Base-by-base conservation (phyloP, 257 asterid species). In the Nemophila menziesii region DNA sequence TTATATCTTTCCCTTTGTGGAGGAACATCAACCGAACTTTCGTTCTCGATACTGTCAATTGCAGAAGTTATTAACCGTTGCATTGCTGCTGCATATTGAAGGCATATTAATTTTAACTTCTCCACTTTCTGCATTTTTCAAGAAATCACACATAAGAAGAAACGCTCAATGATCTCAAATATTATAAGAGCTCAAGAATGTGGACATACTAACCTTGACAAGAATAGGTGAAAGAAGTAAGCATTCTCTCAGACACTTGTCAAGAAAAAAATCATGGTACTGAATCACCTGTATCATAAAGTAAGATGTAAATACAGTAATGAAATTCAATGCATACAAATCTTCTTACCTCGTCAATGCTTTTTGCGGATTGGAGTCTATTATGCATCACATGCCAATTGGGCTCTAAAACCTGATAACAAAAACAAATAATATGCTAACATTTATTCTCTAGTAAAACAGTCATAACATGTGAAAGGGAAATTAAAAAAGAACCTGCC, bases 371-470 rank as follows among this genome's bases (percentile, higher is more conserved):
- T 70, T 84, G 96, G 60, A 89, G 93, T 66, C 90, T 80, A 67
- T 44, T 79, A 52, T 72, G 82, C 96, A 89, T 76, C 65, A 84
- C 70, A 55, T 89, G 98, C 96, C 96, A 89, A 70, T 80, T 89
- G 20, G 94, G 98, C 77, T 89, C 98, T 55, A 89, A 60, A 71
- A 89, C 98, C 98, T 89, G 79, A 60, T 2, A 66, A 43, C 24
- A 16, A 14, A 37, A 44, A 2, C 22, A 19, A 16, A 9, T 5
- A 0, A 38, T 20, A 17, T 13, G n/a, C 43, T n/a, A 19, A 14
- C 18, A 20, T 2, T 11, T n/a, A 1, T 17, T 9, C 48, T 18
- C 33, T 34, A 9, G 5, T 41, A 4, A 0, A 13, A 22, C 50
- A 45, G 17, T 44, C 4, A 42, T 18, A 3, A 12, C 11, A 17